These are phyloP conservation scores for Pharnaceum exiguum DNA, from an alignment of 148 eudicot genomes.

Conservation along the genomic window DNA sequence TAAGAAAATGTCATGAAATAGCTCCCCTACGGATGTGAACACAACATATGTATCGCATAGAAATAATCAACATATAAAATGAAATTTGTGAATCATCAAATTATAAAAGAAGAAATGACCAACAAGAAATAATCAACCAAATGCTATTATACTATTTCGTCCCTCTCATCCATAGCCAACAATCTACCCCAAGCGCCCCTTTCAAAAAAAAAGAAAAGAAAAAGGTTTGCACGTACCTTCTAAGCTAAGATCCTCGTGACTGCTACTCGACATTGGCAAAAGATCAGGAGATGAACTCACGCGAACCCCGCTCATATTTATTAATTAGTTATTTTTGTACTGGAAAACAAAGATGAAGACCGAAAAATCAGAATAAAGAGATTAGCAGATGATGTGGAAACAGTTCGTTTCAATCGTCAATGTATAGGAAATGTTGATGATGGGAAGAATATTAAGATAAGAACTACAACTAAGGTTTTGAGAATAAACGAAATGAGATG, in stretches of 20 bases:
- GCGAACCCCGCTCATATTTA: constrained; percentile 43
- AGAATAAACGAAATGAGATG: constrained; percentile 3
- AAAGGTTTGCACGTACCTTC: constrained; percentile 49
- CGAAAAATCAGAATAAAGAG: background rate
- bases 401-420: no score
- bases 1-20: no score
- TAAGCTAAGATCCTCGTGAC: constrained; percentile 45
- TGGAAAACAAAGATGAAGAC: background rate
- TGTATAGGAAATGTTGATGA: background rate
- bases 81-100: background rate
- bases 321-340: background rate
- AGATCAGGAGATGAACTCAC: constrained; percentile 54
- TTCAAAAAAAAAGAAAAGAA: background rate
- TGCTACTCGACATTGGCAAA: constrained; percentile 19
- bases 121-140: no score
- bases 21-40: no score
- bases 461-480: background rate
- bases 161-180: no score
- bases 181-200: no score
- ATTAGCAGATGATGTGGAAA: no score
- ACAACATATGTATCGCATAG: no score
- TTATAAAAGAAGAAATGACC: background rate
- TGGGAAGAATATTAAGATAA: background rate
- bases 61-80: no score
- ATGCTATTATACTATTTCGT: no score